Percentiles rank a stretch among this genome's conserved stretches.
Conservation (phyloP, 2,329 filamentous ascomycete species). For the Metarhizium anisopliae region DNA sequence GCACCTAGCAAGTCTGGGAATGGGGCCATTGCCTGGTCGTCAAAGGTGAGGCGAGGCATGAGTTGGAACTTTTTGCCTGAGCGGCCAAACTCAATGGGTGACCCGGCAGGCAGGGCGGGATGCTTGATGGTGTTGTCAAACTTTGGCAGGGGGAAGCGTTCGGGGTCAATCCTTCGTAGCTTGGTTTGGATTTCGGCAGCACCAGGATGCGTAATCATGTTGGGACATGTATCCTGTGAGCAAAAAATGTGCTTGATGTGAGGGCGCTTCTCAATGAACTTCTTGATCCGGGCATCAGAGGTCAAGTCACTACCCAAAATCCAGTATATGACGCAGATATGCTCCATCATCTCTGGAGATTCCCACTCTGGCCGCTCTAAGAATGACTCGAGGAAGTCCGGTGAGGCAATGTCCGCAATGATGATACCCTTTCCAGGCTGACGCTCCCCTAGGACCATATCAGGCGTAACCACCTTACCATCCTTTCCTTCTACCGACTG, state of each 20-base stretch:
- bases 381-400: slow-evolving; percentile 61
- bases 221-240: slow-evolving; percentile 63
- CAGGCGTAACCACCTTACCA: slow-evolving; percentile 65
- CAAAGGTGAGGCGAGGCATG: slow-evolving; percentile 36
- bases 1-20: slow-evolving; percentile 38
- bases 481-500: slow-evolving; percentile 52
- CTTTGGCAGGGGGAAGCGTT: slow-evolving; percentile 62
- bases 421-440: slow-evolving; percentile 65
- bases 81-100: slow-evolving; percentile 29
- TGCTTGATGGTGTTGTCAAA: slow-evolving; percentile 43
- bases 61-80: slow-evolving; percentile 36
- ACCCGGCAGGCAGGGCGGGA: slow-evolving; percentile 13
- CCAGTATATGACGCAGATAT: slow-evolving; percentile 69
- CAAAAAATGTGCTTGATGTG: slow-evolving; percentile 68
- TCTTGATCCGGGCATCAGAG: slow-evolving; percentile 50
- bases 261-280: slow-evolving; percentile 58
- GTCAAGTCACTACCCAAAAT: slow-evolving; percentile 63
- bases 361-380: slow-evolving; percentile 65
- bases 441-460: slow-evolving; percentile 70
- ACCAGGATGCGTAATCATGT: slow-evolving; percentile 63
- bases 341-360: slow-evolving; percentile 52
- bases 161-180: slow-evolving; percentile 62
- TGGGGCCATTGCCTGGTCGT: slow-evolving; percentile 36
- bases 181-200: slow-evolving; percentile 58
- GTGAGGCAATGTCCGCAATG: slow-evolving; percentile 68